These are phyloP conservation scores for Astragalus glycyphyllos DNA, from an alignment of 306 rosid species.

Conservation along the genomic window DNA sequence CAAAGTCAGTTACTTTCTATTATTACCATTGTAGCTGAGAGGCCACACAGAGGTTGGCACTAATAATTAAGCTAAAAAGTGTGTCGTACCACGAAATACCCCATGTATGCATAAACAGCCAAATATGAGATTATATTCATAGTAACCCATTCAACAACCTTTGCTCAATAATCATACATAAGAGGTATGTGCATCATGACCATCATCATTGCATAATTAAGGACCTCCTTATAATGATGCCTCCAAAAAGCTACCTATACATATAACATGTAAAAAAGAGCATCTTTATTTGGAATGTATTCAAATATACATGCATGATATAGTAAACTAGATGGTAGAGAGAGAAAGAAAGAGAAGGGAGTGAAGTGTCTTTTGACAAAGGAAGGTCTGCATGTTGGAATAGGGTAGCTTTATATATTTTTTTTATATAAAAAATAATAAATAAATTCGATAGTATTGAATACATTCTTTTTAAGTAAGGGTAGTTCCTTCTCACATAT, in stretches of 20 bases:
- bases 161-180: slow-evolving; percentile 30
- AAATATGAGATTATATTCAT: slow-evolving; percentile 48
- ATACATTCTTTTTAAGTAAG: slow-evolving; percentile 47
- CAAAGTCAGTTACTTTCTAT: slow-evolving; percentile 50
- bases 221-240: slow-evolving; percentile 56
- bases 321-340: slow-evolving; percentile 40
- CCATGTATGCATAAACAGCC: slow-evolving; percentile 45
- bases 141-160: slow-evolving; percentile 20
- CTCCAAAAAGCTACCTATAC: slow-evolving; percentile 44
- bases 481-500: slow-evolving; percentile 51
- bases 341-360: slow-evolving; percentile 37
- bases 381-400: slow-evolving; percentile 61
- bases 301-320: slow-evolving; percentile 30
- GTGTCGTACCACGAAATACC: slow-evolving; percentile 66
- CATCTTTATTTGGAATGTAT: slow-evolving; percentile 27
- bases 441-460: slow-evolving; percentile 24
- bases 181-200: slow-evolving; percentile 16
- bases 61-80: slow-evolving; percentile 64
- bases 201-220: slow-evolving; percentile 47
- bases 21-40: slow-evolving; percentile 52
- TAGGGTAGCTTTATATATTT: slow-evolving; percentile 54
- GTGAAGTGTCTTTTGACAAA: slow-evolving; percentile 65
- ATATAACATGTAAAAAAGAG: slow-evolving; percentile 37
- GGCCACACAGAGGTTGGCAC: slow-evolving; percentile 45
- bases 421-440: background rate